Percentiles rank a stretch among this genome's conserved stretches.
phyloP scores from a whole-genome alignment of 192 early-diverging fungal genomes.

The Chytriomyces confervae region DNA sequence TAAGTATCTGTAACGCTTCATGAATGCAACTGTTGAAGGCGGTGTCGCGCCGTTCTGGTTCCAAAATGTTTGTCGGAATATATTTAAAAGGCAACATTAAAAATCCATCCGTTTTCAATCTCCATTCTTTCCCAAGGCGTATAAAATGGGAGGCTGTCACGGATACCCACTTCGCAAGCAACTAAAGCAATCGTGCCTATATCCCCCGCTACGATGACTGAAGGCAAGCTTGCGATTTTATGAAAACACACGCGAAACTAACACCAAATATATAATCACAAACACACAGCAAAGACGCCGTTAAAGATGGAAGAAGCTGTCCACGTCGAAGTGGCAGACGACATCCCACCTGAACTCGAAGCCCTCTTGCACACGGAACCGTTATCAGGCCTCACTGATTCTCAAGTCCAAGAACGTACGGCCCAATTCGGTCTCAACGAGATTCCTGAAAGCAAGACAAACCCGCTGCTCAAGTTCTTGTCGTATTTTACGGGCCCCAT shows the following conservation, averaged over 20 bases:
- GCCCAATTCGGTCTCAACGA: slow-evolving; percentile 77
- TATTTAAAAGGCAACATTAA: too few relatives aligned
- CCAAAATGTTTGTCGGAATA: too few relatives aligned
- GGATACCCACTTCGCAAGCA: too few relatives aligned
- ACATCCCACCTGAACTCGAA: slow-evolving; percentile 42
- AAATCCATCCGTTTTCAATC: background rate
- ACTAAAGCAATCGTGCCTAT: background rate
- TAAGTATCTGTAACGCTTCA: too few relatives aligned
- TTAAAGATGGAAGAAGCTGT: slow-evolving; percentile 34
- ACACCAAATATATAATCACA: too few relatives aligned
- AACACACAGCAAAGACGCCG: background rate
- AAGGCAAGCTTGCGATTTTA: background rate
- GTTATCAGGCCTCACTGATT: slow-evolving; percentile 69
- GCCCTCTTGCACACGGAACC: slow-evolving; percentile 77
- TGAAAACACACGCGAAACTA: background rate
- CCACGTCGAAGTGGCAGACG: slow-evolving; percentile 50
- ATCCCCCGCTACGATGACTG: background rate
- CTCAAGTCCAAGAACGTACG: slow-evolving; percentile 76
- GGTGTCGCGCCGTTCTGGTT: too few relatives aligned
- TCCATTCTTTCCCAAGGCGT: too few relatives aligned
- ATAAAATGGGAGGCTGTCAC: too few relatives aligned
- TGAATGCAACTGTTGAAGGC: background rate
- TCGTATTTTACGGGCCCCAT: slow-evolving; percentile 89
- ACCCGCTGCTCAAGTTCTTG: slow-evolving; percentile 84
- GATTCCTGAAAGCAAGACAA: slow-evolving; percentile 80